phyloP scores from a whole-genome alignment of 768 basidiomycete genomes.

The Termitomyces sp. region DNA sequence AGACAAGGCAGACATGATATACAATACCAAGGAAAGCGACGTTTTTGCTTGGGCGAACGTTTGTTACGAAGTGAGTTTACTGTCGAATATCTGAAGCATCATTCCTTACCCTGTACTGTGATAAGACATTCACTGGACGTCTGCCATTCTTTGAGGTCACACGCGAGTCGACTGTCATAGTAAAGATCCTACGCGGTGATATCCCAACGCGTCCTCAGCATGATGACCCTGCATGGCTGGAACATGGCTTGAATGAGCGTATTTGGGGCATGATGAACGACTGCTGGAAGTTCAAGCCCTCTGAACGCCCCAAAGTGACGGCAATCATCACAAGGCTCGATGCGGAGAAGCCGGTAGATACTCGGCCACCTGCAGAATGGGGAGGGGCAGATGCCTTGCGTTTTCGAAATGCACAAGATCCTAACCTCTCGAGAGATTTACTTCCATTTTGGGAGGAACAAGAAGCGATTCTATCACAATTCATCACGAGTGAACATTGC shows the following conservation, averaged over 20 bases:
- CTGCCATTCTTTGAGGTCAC: background rate
- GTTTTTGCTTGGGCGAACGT: conserved; percentile 9
- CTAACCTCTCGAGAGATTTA: background rate
- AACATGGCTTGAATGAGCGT: background rate
- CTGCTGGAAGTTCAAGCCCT: background rate
- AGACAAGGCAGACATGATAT: background rate
- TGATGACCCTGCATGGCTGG: background rate
- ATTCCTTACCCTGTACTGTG: background rate
- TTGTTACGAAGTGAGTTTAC: conserved; percentile 5
- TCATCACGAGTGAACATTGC: no score
- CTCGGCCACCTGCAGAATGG: conserved; percentile 1
- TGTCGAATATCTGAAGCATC: background rate
- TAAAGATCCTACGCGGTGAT: background rate
- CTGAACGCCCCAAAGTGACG: background rate
- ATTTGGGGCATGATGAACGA: conserved; percentile 1
- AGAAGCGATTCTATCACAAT: background rate
- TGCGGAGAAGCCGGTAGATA: background rate
- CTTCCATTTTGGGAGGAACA: background rate
- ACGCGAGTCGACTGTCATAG: background rate
- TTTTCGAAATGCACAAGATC: background rate
- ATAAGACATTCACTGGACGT: background rate
- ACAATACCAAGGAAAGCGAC: conserved; percentile 7
- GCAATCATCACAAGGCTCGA: background rate
- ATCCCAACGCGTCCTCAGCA: background rate
- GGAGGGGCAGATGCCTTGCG: background rate